Evolutionary conservation across 2,329 filamentous ascomycete genomes (phyloP), one percentile per base, ranked within the genome.

Genomic region (Aschersonia sp.): DNA sequence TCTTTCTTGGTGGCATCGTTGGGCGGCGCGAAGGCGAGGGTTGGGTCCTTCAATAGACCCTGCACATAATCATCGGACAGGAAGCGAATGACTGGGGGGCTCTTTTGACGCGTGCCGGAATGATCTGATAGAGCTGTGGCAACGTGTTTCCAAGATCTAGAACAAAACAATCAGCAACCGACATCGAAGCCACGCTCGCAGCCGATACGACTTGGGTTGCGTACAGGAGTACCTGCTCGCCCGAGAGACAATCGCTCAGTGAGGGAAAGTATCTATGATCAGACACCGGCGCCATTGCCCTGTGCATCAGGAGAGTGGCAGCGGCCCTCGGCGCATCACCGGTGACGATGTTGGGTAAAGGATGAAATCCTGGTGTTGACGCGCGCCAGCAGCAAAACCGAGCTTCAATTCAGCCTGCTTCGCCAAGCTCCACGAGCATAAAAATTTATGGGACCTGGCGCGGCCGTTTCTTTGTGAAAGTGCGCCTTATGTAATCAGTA

Each of bases 211-310:
- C 4, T 42, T 42, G 40, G 48, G 40, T 49, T 53, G 73, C 82
- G 63, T 75, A 94, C 85, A 95, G 75, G 59, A 96, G 73, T 61
- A 84, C 76, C 59, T 78, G 77, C 64, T 91, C 82, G 68, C 87
- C 86, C 58, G 78, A 82, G 59, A 97, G 75, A 69, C 87, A 94
- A 62, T 85, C 81, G 66, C 88, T 84, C 66, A 96, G 74, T 61
- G 88, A 80, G 61, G 89, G 87, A 60, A 94, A 85, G 69, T 89
- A 92, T 63, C 77, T 73, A 61, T 72, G 71, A 68, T 84, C 82
- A 60, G 78, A 75, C 61, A 78, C 70, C 66, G 81, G 75, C 71
- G 80, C 83, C 84, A 88, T 89, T 71, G 67, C 72, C 70, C 64
- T 69, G 64, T 68, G 66, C 66, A 68, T 74, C 68, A 72, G 68